Conservation (phyloP, 495 filamentous ascomycete species). For the Penicillium subrubescens region DNA sequence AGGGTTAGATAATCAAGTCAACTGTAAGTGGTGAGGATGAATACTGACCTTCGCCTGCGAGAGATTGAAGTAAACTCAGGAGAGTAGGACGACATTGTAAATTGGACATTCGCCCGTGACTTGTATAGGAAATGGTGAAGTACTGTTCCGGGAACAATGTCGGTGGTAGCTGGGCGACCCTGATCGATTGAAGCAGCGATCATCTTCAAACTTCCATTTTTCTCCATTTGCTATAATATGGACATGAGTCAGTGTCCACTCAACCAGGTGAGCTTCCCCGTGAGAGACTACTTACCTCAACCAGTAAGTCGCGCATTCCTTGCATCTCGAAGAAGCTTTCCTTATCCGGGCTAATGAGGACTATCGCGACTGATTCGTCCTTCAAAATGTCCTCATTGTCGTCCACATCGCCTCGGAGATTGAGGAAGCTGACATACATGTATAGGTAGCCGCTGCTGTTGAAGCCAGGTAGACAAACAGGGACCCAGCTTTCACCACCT, state of each 20-base stretch:
- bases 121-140: constrained; percentile 94
- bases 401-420: constrained; percentile 39
- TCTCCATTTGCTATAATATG: constrained; percentile 60
- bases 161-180: constrained; percentile 68
- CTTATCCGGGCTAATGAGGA: constrained; percentile 90
- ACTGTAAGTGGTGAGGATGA: no score
- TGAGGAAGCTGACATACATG: constrained; percentile 96
- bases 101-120: constrained; percentile 89
- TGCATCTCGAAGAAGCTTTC: constrained; percentile 91
- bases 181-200: constrained; percentile 71
- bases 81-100: constrained; percentile 81
- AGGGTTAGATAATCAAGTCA: background rate
- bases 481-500: constrained; percentile 97
- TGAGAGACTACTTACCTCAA: constrained; percentile 50
- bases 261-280: background rate
- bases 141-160: constrained; percentile 78
- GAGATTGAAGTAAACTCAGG: constrained; percentile 68
- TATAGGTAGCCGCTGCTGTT: constrained; percentile 97
- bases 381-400: constrained; percentile 44
- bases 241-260: background rate
- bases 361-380: constrained; percentile 81
- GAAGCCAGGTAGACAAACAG: constrained; percentile 93
- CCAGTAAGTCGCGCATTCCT: constrained; percentile 78
- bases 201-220: constrained; percentile 70
- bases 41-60: constrained; percentile 61